Evolutionary conservation across 2,329 filamentous ascomycete genomes (phyloP).

Genomic region (Talaromyces funiculosus): DNA sequence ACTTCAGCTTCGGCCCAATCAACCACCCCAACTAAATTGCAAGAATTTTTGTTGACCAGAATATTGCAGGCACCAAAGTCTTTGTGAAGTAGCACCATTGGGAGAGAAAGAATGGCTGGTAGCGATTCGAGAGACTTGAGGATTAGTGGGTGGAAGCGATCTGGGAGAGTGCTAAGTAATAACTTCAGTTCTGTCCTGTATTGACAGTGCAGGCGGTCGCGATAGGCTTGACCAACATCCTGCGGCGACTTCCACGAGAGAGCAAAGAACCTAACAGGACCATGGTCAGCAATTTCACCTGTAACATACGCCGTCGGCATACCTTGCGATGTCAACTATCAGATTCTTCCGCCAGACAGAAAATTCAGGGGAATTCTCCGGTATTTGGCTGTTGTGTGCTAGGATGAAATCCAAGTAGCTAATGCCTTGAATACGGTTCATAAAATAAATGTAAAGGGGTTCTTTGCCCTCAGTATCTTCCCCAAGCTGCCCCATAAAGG

Average conservation of each 20-base stretch:
- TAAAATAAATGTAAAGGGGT: too few species aligned
- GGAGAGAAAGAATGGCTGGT: too few species aligned
- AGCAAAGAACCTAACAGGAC: conserved; percentile 34
- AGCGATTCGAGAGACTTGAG: conserved; percentile 24
- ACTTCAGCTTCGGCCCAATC: too few species aligned
- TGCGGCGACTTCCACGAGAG: conserved; percentile 35
- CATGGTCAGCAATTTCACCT: conserved; percentile 10
- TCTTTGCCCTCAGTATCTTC: too few species aligned
- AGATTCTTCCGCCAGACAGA: conserved; percentile 32
- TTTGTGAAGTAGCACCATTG: too few species aligned
- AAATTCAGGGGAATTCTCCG: conserved; percentile 31
- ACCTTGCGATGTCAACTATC: conserved; percentile 31
- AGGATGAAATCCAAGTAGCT: conserved; percentile 36
- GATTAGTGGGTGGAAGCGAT: conserved; percentile 31
- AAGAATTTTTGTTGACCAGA: too few species aligned
- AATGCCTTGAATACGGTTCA: too few species aligned
- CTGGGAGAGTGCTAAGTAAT: conserved; percentile 30
- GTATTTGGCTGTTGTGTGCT: conserved; percentile 22
- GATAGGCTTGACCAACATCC: conserved; percentile 22
- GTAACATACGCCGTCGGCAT: conserved; percentile 4
- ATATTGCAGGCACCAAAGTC: too few species aligned
- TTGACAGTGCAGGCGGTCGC: conserved; percentile 19
- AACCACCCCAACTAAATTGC: too few species aligned
- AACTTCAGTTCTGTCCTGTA: conserved; percentile 30
- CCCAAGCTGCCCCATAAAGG: too few species aligned